phyloP scores from a whole-genome alignment of 2,329 filamentous ascomycete genomes.

The Pyricularia sp. region DNA sequence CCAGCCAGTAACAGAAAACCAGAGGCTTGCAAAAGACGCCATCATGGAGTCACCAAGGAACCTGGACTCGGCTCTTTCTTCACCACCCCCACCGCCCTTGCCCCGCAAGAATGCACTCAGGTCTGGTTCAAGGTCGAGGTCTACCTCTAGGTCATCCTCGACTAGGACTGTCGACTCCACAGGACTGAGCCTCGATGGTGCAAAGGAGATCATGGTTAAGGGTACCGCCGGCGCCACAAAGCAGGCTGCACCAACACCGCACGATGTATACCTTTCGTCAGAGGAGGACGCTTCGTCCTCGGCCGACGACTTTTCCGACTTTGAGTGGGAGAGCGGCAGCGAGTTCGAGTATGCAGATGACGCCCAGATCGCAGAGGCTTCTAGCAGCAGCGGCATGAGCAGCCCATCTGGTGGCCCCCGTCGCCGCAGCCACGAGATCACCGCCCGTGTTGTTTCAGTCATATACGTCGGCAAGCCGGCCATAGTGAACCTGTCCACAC shows the following conservation, averaged over 20 bases:
- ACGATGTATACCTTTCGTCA: conserved; percentile 54
- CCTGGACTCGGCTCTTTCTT: neutral
- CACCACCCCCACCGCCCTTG: conserved; percentile 29
- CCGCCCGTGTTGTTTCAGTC: conserved; percentile 49
- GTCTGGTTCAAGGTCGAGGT: conserved; percentile 31
- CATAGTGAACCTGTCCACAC: conserved; percentile 38
- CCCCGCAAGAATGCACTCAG: conserved; percentile 41
- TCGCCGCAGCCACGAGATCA: conserved; percentile 40
- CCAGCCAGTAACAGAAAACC: neutral
- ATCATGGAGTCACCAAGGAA: neutral
- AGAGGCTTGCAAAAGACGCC: neutral
- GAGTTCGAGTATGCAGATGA: conserved; percentile 17
- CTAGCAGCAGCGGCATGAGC: conserved; percentile 5
- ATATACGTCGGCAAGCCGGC: conserved; percentile 51
- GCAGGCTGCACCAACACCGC: conserved; percentile 22
- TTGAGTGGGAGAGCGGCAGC: conserved; percentile 32
- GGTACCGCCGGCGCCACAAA: neutral
- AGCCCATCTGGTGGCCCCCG: conserved; percentile 13
- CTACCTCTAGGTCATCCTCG: conserved; percentile 12
- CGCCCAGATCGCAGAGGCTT: conserved; percentile 1
- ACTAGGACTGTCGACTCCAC: neutral
- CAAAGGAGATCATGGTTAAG: conserved; percentile 3
- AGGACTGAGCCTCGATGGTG: neutral
- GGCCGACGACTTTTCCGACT: conserved; percentile 50
- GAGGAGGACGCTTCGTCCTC: conserved; percentile 57